Evolutionary conservation across 2,329 filamentous ascomycete species (phyloP), one percentile per base, ranked within the genome.

Genomic region (Paecilomyces formosus): DNA sequence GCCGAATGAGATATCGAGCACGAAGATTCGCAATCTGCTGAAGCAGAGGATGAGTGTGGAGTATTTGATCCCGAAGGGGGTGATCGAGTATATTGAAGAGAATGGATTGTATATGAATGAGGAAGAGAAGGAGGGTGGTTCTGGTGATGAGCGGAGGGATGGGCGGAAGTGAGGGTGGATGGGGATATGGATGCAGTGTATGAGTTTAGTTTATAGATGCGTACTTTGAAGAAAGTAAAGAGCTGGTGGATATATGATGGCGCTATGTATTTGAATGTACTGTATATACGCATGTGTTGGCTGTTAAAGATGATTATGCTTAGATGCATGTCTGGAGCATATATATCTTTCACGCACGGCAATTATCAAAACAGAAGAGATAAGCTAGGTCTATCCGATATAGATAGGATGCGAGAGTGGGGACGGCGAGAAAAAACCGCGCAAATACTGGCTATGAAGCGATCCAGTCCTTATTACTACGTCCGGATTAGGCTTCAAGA

Each of bases 21-120:
- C 81, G 59, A 83, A 92, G 76, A 89, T 93, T 60, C 83, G 90
- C 51, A 76, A 91, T 7, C 87, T 92, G 68, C 72, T 89, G 28
- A 84, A 86, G 70, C 81, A 86, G 65, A 83, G 88, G 60, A 86
- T 91, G 83, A 89, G 85, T 63, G 87, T 92, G 55, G 82, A 87
- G 61, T 90, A 89, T 67, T 67, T 81, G 28, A 84, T 88, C 39
- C 88, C 88, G 0, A 82, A 86, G 57, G 82, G 82, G 9, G 87
- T 90, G 30, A 85, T 88, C 57, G 76, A 84, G 59, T 88, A 88
- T 67, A 87, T 88, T 60, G 78, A 84, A 54, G 78, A 85, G 60
- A 78, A 87, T 58, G 75, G 78, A 11, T 71, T 88, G 4, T 88
- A 87, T 66, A 72, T 76, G 51, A 81, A 84, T 30, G 64, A 76